phyloP scores from a whole-genome alignment of 2,329 filamentous ascomycete species.

The Didymella sp. region DNA sequence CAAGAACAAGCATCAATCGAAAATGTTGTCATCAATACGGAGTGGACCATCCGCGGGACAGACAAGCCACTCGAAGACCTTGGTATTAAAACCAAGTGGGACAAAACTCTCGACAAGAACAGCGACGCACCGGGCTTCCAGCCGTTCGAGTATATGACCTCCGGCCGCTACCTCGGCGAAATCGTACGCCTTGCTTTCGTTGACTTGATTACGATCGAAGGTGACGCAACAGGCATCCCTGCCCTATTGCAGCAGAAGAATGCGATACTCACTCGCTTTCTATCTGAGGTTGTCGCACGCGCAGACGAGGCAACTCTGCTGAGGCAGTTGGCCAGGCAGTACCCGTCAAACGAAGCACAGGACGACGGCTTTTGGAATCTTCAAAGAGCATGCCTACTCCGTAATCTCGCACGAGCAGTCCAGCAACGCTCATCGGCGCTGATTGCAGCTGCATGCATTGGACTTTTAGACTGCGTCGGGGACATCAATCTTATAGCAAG shows the following conservation, averaged over 20 bases:
- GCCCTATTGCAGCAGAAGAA: constrained; percentile 63
- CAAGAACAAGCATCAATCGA: constrained; percentile 53
- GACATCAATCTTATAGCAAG: constrained; percentile 60
- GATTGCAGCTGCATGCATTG: constrained; percentile 74
- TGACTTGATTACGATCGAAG: constrained; percentile 58
- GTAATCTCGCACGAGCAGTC: constrained; percentile 72
- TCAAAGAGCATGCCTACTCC: constrained; percentile 65
- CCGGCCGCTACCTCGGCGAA: constrained; percentile 79
- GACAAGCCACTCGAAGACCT: constrained; percentile 70
- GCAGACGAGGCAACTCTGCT: constrained; percentile 43
- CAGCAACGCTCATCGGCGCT: constrained; percentile 76
- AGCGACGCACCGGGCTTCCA: constrained; percentile 78
- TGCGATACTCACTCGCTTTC: constrained; percentile 72
- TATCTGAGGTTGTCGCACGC: constrained; percentile 71
- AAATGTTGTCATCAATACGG: constrained; percentile 81
- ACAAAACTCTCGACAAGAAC: constrained; percentile 68
- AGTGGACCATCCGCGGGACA: constrained; percentile 82
- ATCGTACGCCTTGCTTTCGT: constrained; percentile 73
- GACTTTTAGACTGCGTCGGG: constrained; percentile 70
- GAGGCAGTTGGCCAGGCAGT: constrained; percentile 57
- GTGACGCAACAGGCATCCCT: constrained; percentile 58
- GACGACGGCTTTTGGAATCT: constrained; percentile 63
- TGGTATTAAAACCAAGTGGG: constrained; percentile 73
- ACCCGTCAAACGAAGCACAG: constrained; percentile 56
- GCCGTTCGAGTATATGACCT: constrained; percentile 84